Conservation (phyloP, 345 rosid genomes). For the Pistacia atlantica region DNA sequence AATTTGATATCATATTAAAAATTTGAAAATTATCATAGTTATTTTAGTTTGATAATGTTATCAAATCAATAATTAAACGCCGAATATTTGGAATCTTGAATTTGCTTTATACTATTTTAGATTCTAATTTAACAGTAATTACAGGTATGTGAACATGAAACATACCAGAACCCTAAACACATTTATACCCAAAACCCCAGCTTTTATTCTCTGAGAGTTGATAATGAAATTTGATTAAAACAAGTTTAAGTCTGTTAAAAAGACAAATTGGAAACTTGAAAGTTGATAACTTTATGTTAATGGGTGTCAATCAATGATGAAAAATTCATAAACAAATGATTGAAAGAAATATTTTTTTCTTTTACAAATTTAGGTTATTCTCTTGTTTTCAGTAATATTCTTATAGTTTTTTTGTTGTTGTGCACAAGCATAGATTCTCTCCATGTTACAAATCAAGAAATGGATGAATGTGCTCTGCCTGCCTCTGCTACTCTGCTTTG, state of each 20-base stretch:
- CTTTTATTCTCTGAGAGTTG: slow-evolving; percentile 15
- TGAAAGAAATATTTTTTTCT: slow-evolving; percentile 40
- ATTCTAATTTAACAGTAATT: too few species aligned
- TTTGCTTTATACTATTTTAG: too few species aligned
- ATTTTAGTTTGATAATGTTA: too few species aligned
- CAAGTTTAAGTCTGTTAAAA: neutral
- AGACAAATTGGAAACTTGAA: slow-evolving; percentile 26
- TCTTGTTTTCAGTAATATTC: slow-evolving; percentile 61
- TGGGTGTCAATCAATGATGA: slow-evolving; percentile 68
- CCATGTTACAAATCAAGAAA: slow-evolving; percentile 35
- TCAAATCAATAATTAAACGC: too few species aligned
- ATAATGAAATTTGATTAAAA: too few species aligned
- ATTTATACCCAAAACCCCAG: neutral
- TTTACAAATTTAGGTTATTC: slow-evolving; percentile 51
- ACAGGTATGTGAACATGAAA: too few species aligned
- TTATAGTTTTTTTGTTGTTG: slow-evolving; percentile 41
- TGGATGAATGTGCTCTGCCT: slow-evolving; percentile 39
- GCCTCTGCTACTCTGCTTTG: slow-evolving; percentile 14
- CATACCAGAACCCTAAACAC: too few species aligned
- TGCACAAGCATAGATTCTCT: slow-evolving; percentile 75
- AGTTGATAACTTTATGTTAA: slow-evolving; percentile 39
- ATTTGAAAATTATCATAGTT: too few species aligned
- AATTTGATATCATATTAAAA: too few species aligned
- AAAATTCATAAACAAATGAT: slow-evolving; percentile 64
- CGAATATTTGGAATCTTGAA: too few species aligned